Evolutionary conservation across 2,329 filamentous ascomycete species (phyloP), one percentile per base, ranked within the genome.

Genomic region (Cladophialophora immunda): DNA sequence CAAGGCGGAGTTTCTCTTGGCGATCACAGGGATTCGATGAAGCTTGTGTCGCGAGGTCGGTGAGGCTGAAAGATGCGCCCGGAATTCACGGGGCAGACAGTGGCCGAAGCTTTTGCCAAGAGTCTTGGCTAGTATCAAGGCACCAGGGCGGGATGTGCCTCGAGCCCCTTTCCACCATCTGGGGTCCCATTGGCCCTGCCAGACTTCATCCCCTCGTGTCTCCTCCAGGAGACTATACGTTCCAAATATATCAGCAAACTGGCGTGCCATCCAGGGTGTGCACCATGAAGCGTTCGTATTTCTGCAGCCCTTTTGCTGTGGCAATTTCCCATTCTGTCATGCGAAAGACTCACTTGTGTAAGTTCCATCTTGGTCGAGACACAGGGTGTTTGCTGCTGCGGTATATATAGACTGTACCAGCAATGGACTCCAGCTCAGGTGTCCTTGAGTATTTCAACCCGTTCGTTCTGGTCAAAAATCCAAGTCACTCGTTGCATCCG

Each of bases 1-100:
- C 45, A 50, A 50, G 45, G 45, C 45, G 15, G 45, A 50, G 45
- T 50, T 50, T 27, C 45, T 13, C 45, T 50, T 50, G 45, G 45
- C 45, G 45, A 50, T 8, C 2, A 27, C 13, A 8, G 9, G 11
- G 38, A 41, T 41, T 41, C 38, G 38, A 41, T n/a, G 38, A n/a
- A 41, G 15, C 15, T 7, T 41, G 38, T 41, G 38, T 41, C 38
- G 38, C 19, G 45, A 50, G 45, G 45, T 15, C 6, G 11, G 45
- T 50, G 45, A 50, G 45, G 45, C 45, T 25, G 45, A 50, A 22
- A 50, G 45, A 50, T 27, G 45, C 19, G 22, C 9, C 22, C 19
- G 11, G 45, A 50, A 50, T 50, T 4, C 45, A 13, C 15, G 45
- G 9, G 8, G 11, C 8, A 15, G 1, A 11, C 25, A 13, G 22